phyloP scores from a whole-genome alignment of 2,329 filamentous ascomycete species.

The Zymoseptoria pseudotritici region DNA sequence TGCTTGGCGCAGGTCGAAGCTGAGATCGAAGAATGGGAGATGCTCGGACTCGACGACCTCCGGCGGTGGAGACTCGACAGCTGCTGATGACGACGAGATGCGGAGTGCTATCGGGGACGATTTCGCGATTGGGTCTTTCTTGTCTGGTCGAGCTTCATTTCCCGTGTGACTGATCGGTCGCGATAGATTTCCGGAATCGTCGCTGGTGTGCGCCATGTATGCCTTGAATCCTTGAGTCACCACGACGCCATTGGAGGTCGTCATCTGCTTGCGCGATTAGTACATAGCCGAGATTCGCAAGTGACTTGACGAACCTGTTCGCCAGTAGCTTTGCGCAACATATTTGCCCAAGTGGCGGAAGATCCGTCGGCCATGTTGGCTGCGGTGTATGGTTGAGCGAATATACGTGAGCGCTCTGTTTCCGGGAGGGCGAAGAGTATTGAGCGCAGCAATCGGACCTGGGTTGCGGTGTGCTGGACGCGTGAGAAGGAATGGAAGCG shows the following conservation, averaged over 20 bases:
- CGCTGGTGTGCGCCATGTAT: too few species aligned
- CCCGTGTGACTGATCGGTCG: not conserved
- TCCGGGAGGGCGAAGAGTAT: not conserved
- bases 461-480: not conserved
- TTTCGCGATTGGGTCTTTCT: not conserved
- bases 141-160: not conserved
- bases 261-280: too few species aligned
- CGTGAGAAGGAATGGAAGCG: not conserved
- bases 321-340: conserved; percentile 3
- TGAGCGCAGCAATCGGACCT: not conserved
- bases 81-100: not conserved
- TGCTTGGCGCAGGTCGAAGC: conserved; percentile 2
- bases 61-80: not conserved
- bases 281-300: too few species aligned
- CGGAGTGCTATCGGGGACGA: not conserved
- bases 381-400: not conserved
- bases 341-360: conserved; percentile 1
- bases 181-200: too few species aligned
- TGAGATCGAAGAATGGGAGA: conserved; percentile 1
- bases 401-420: not conserved
- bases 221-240: too few species aligned
- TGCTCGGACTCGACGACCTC: not conserved
- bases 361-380: not conserved
- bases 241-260: too few species aligned
- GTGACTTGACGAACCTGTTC: conserved; percentile 1